Percentiles rank a stretch among this genome's conserved stretches.
phyloP scores from a whole-genome alignment of 2,329 filamentous ascomycete species.

The Arthrobotrys entomopaga region DNA sequence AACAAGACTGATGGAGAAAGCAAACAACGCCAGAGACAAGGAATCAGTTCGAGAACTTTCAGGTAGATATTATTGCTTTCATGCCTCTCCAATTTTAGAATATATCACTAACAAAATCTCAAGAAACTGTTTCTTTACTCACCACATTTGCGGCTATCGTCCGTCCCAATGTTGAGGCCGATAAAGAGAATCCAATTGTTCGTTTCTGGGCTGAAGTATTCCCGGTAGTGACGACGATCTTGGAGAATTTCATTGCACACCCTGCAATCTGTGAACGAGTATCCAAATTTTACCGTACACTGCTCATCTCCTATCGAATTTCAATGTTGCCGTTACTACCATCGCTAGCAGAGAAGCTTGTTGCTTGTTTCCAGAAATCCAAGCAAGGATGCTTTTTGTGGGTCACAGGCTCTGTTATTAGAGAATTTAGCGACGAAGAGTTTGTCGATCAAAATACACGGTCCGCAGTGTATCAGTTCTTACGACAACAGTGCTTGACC shows the following conservation, averaged over 20 bases:
- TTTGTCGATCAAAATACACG: conserved; percentile 83
- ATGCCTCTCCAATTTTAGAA: not conserved
- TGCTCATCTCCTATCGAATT: conserved; percentile 94
- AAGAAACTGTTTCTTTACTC: conserved; percentile 89
- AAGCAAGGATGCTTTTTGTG: conserved; percentile 97
- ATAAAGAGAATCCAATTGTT: conserved; percentile 85
- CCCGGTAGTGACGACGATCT: conserved; percentile 83
- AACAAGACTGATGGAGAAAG: conserved; percentile 83
- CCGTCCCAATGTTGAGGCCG: conserved; percentile 77
- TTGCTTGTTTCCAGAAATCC: conserved; percentile 82
- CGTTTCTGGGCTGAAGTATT: conserved; percentile 97
- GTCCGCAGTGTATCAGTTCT: conserved; percentile 90
- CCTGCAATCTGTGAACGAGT: conserved; percentile 91
- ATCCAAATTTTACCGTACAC: conserved; percentile 94
- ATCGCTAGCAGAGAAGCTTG: conserved; percentile 86
- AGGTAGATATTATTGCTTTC: conserved; percentile 65
- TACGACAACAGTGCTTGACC: conserved; percentile 88
- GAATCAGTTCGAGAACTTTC: conserved; percentile 86
- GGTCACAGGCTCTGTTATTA: conserved; percentile 93
- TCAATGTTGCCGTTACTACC: conserved; percentile 86
- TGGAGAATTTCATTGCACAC: conserved; percentile 86
- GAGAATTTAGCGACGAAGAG: conserved; percentile 92
- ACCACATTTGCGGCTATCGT: conserved; percentile 86
- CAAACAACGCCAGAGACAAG: conserved; percentile 84
- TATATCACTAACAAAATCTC: conserved; percentile 51